Base-by-base conservation (phyloP, 1,139 yeast genomes). In the Pichia sp. region DNA sequence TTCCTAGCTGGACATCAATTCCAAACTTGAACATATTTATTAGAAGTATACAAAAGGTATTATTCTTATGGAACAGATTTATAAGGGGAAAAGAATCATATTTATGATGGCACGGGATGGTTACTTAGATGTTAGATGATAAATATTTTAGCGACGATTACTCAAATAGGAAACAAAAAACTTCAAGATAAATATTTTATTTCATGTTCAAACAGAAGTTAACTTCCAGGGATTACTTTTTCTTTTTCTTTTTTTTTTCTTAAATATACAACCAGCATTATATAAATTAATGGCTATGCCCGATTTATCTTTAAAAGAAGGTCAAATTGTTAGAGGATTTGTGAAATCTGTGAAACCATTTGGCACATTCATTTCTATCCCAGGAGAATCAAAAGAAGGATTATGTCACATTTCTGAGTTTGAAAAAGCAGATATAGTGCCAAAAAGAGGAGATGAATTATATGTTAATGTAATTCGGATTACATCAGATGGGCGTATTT, bases 361-460 rank as follows among this genome's bases (percentile, higher is more conserved):
- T 65, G 97, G 98, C 0, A 95, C 89, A 1, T 90, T 92, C 62
- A 78, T 89, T 0, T 63, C 78, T 6, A 56, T 82, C 35, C 67
- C 51, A 49, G 49, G 47, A 3, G 49, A 47, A 31, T n/a, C 46
- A 4, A 40, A 36, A 34, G 79, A 75, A 39, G 96, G 95, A 0
- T 69, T 90, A 31, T 82, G 92, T 42, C 97, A 90, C 62, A 74
- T 86, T 0, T 48, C 52, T 6, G 54, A 53, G 25, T 29, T 53
- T 10, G 50, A 44, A 27, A 29, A 25, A 3, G 86, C 96, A 0
- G 82, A 82, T 43, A 71, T 88, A 28, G 72, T 82, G 4, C 42
- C 54, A 2, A 62, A 67, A 6, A 60, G 70, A 2, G 75, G 79
- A 44, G 90, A 88, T 54, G 68, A 70, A 5, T 90, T 89, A 5